Evolutionary conservation across 2,329 filamentous ascomycete species (phyloP).

Genomic region (Aspergillus aculeatinus): DNA sequence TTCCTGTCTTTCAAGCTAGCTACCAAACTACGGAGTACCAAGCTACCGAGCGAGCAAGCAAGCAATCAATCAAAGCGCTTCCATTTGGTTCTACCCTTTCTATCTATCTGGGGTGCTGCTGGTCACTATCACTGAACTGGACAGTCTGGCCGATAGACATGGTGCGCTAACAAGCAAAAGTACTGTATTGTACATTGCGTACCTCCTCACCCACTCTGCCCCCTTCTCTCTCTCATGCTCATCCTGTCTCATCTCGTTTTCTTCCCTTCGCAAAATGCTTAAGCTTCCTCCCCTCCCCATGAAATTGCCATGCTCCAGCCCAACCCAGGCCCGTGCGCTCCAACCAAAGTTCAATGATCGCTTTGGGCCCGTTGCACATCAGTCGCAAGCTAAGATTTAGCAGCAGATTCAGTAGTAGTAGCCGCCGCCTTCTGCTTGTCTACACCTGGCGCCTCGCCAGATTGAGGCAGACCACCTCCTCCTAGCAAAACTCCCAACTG

Average conservation of each 20-base stretch:
- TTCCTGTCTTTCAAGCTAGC: neutral
- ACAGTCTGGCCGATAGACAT: neutral
- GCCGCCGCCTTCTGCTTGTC: neutral
- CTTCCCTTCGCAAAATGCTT: neutral
- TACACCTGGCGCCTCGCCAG: neutral
- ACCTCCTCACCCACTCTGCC: neutral
- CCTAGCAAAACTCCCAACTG: neutral
- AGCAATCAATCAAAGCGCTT: neutral
- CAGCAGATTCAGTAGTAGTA: neutral
- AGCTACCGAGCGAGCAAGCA: too few relatives aligned
- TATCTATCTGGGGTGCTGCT: neutral
- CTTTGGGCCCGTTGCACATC: neutral
- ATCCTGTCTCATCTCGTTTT: too few relatives aligned
- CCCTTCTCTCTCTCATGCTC: neutral
- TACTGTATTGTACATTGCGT: neutral
- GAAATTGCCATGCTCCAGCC: neutral
- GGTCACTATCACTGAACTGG: neutral
- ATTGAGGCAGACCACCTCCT: neutral
- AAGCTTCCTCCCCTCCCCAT: neutral
- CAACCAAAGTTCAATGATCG: neutral
- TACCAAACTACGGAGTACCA: too few relatives aligned
- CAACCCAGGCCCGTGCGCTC: neutral
- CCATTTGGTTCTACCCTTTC: neutral
- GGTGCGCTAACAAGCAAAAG: neutral
- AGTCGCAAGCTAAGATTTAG: neutral